Conservation (phyloP, 2,329 filamentous ascomycete genomes). For the Neoarthrinium moseri region DNA sequence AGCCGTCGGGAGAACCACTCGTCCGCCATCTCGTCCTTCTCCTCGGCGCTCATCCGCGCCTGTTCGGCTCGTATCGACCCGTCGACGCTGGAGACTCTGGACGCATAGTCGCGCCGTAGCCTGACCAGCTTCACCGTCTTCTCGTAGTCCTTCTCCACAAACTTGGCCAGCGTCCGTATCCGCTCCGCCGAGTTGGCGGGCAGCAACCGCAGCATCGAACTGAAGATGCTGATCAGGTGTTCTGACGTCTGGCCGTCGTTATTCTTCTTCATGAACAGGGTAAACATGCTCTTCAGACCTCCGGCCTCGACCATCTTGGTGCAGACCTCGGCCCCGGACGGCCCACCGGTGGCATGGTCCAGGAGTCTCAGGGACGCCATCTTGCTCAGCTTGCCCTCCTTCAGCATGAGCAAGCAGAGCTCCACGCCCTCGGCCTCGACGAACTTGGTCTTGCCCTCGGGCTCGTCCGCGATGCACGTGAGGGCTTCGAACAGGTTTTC, state of each 20-base stretch:
- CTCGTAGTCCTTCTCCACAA: conserved; percentile 90
- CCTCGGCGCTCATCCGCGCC: conserved; percentile 51
- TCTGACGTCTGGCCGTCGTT: conserved; percentile 66
- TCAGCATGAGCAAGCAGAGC: conserved; percentile 86
- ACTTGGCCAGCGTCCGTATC: conserved; percentile 87
- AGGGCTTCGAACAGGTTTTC: conserved; percentile 90
- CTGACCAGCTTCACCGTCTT: conserved; percentile 74
- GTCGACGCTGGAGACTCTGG: conserved; percentile 62
- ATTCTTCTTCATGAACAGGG: conserved; percentile 84
- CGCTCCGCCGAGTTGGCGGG: conserved; percentile 75
- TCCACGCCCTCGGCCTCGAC: conserved; percentile 90
- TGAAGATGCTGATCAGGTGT: conserved; percentile 82
- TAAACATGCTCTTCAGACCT: conserved; percentile 82
- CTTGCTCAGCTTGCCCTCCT: conserved; percentile 83
- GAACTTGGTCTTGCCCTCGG: conserved; percentile 75
- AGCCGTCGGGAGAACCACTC: conserved; percentile 75
- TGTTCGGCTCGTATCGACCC: conserved; percentile 59
- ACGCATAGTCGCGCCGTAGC: conserved; percentile 69
- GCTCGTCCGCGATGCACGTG: conserved; percentile 75
- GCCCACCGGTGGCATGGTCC: conserved; percentile 73
- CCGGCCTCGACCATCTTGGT: conserved; percentile 76
- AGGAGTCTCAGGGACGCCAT: conserved; percentile 74
- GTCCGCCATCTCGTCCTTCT: conserved; percentile 59
- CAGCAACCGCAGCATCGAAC: conserved; percentile 75
- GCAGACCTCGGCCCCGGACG: conserved; percentile 62